These are phyloP conservation scores for Xylaria sp. DNA, from an alignment of 495 filamentous ascomycete genomes.

Conservation along the genomic window DNA sequence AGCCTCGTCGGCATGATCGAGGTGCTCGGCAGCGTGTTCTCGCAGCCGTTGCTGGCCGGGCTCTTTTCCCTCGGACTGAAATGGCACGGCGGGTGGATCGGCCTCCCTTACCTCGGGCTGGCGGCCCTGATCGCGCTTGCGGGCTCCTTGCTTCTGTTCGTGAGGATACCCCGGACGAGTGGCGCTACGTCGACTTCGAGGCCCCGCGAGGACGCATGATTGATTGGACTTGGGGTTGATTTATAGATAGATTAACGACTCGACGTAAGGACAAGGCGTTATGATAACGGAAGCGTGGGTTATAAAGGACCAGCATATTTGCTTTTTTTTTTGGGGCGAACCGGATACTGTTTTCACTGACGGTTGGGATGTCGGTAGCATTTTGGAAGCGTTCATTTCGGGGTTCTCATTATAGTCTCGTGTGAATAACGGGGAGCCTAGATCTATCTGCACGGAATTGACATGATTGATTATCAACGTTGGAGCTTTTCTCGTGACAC, in stretches of 20 bases:
- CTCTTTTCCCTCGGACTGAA: slow-evolving; percentile 44
- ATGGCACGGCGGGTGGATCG: slow-evolving; percentile 37
- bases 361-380: background rate
- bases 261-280: background rate
- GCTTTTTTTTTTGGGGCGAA: background rate
- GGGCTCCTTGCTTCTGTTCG: slow-evolving; percentile 34
- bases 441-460: background rate
- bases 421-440: background rate
- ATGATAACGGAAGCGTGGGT: background rate
- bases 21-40: slow-evolving; percentile 59
- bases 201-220: background rate
- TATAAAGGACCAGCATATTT: slow-evolving; percentile 12
- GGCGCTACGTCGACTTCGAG: background rate
- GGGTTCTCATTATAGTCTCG: background rate
- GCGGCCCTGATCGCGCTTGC: slow-evolving; percentile 32
- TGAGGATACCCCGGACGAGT: slow-evolving; percentile 30
- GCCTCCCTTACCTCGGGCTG: slow-evolving; percentile 40
- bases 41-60: slow-evolving; percentile 49
- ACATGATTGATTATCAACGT: background rate
- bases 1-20: slow-evolving; percentile 64
- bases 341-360: background rate
- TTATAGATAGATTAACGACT: slow-evolving; percentile 8
- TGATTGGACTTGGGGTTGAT: background rate
- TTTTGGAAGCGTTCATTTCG: background rate
- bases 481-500: background rate